Conservation (phyloP, 1,139 yeast species). For the Saccharomyces hybrid region DNA sequence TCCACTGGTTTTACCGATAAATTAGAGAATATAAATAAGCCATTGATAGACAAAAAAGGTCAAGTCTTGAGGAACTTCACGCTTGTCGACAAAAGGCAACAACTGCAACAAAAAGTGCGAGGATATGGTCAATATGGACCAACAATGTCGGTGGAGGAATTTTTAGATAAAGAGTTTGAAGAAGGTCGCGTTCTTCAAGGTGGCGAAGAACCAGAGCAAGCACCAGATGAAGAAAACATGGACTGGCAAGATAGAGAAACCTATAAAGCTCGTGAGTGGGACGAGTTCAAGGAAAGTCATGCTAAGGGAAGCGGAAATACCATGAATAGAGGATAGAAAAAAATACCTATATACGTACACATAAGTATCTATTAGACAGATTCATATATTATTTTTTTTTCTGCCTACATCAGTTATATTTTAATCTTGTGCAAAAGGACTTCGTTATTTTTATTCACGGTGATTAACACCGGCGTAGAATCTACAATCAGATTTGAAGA, state of each 20-base stretch:
- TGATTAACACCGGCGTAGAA: not conserved
- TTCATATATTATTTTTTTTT: not conserved
- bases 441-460: not conserved
- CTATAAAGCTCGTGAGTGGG: constrained; percentile 75
- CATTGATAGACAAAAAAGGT: constrained; percentile 56
- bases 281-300: constrained; percentile 81
- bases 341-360: not conserved
- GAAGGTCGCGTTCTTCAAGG: constrained; percentile 72
- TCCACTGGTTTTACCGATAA: constrained; percentile 46
- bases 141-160: constrained; percentile 91
- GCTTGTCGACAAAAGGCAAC: constrained; percentile 53
- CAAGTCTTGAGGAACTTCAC: constrained; percentile 81
- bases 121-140: constrained; percentile 94
- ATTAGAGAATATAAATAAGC: constrained; percentile 40
- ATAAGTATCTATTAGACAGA: not conserved
- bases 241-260: constrained; percentile 47
- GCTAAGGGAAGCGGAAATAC: constrained; percentile 89
- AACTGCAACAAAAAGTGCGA: constrained; percentile 56
- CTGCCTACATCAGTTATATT: not conserved
- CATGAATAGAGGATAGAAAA: constrained; percentile 61
- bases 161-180: constrained; percentile 73
- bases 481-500: not conserved
- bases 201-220: constrained; percentile 39
- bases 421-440: not conserved
- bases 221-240: constrained; percentile 44